Evolutionary conservation across 169 alveolate genomes (phyloP).

Genomic region (Plasmodium inui): DNA sequence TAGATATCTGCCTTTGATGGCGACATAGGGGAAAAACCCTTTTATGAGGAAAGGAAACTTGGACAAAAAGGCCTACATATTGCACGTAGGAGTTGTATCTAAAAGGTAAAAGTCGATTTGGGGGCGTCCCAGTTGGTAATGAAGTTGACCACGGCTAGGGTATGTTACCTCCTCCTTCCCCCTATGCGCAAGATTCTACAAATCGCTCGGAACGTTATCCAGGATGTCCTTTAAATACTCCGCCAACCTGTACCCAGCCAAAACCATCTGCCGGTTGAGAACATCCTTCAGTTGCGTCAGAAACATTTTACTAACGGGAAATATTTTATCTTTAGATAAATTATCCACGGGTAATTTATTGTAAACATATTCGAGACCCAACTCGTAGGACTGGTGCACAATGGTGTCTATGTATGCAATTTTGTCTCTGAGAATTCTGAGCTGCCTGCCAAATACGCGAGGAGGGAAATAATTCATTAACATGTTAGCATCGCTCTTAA

Average conservation of each 20-base stretch:
- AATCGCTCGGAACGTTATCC: constrained; percentile 16
- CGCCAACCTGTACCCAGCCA: constrained; percentile 54
- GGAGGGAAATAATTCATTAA: constrained; percentile 31
- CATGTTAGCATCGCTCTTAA: not conserved
- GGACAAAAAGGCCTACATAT: not conserved
- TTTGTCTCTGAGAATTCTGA: constrained; percentile 20
- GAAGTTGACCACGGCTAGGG: not conserved
- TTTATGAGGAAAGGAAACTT: not conserved
- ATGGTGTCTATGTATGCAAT: constrained; percentile 22
- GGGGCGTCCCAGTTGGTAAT: not conserved
- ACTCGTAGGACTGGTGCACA: constrained; percentile 7
- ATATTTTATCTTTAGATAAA: not conserved
- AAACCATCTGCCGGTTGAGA: constrained; percentile 18
- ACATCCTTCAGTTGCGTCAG: constrained; percentile 1
- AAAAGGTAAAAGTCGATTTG: not conserved
- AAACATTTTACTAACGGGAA: not conserved
- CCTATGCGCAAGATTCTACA: not conserved
- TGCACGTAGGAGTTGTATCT: not conserved
- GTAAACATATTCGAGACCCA: constrained; percentile 34
- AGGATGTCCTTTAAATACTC: constrained; percentile 34
- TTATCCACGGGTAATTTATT: not conserved
- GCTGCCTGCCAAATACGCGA: not conserved
- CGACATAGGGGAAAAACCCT: not conserved
- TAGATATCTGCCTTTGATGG: not conserved
- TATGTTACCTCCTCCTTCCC: not conserved